phyloP scores from a whole-genome alignment of 163 green algal genomes.

The Prototheca wickerhamii region DNA sequence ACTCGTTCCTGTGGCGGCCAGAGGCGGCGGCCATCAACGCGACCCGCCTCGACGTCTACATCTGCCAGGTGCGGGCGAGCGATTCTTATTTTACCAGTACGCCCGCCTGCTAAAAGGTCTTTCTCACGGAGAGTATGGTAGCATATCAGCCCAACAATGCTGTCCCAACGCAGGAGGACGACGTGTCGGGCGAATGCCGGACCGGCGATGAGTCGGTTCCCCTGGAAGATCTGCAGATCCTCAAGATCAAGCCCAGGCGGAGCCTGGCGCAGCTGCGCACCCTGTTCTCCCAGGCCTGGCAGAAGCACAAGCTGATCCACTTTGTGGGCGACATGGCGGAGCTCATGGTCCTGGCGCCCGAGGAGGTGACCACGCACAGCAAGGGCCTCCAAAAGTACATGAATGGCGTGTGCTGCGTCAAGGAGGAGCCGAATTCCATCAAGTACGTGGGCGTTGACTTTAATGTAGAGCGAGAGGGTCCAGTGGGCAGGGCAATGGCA shows the following conservation, averaged over 20 bases:
- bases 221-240: not conserved
- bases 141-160: no score
- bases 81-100: no score
- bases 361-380: not conserved
- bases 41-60: slow-evolving; percentile 18
- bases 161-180: no score
- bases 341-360: not conserved
- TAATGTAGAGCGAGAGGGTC: no score
- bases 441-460: no score
- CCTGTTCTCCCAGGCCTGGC: not conserved
- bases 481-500: no score
- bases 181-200: no score
- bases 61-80: slow-evolving; percentile 35
- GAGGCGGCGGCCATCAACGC: slow-evolving; percentile 15
- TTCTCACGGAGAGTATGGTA: no score
- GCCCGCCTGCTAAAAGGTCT: no score
- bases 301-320: not conserved
- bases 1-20: slow-evolving; percentile 63
- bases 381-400: not conserved
- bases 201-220: not conserved
- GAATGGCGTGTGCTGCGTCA: not conserved
- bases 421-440: not conserved
- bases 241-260: not conserved
- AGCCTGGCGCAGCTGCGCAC: not conserved
- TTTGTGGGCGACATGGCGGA: not conserved